Evolutionary conservation across 352 stramenopile genomes (phyloP).

Genomic region (Pythium inflatum): DNA sequence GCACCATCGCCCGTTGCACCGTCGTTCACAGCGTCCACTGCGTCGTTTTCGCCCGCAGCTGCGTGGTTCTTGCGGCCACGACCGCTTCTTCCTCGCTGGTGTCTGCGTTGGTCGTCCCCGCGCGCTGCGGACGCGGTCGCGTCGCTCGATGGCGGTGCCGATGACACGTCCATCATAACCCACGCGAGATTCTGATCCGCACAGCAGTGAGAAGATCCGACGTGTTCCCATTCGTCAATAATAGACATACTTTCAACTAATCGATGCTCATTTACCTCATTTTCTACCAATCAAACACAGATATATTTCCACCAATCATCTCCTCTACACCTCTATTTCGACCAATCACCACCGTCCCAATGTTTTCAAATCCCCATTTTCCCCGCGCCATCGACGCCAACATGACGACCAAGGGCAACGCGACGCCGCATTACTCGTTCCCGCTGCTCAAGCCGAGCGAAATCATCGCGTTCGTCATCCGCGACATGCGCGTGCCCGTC

Average conservation of each 20-base stretch:
- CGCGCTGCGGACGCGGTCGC: neutral
- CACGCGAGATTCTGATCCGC: slow-evolving; percentile 8
- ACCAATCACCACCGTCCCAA: neutral
- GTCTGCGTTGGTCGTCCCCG: neutral
- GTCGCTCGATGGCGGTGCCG: neutral
- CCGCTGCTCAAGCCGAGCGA: slow-evolving; percentile 93
- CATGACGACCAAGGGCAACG: neutral
- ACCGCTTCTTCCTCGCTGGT: neutral
- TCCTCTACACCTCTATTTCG: neutral
- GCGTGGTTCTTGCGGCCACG: slow-evolving; percentile 3
- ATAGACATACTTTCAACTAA: neutral
- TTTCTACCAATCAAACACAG: neutral
- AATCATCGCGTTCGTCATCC: slow-evolving; percentile 92
- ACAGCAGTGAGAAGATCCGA: neutral
- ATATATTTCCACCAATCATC: neutral
- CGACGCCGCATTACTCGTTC: slow-evolving; percentile 77
- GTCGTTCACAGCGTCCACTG: slow-evolving; percentile 2
- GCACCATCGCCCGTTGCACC: no score
- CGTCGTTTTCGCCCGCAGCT: neutral
- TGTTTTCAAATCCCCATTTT: no score
- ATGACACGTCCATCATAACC: slow-evolving; percentile 18
- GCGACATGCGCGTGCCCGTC: slow-evolving; percentile 90
- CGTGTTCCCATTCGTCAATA: neutral
- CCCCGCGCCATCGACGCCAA: no score
- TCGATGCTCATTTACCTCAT: neutral